Evolutionary conservation across 2,329 filamentous ascomycete species (phyloP).

Genomic region (Arthrocladium fulminans): DNA sequence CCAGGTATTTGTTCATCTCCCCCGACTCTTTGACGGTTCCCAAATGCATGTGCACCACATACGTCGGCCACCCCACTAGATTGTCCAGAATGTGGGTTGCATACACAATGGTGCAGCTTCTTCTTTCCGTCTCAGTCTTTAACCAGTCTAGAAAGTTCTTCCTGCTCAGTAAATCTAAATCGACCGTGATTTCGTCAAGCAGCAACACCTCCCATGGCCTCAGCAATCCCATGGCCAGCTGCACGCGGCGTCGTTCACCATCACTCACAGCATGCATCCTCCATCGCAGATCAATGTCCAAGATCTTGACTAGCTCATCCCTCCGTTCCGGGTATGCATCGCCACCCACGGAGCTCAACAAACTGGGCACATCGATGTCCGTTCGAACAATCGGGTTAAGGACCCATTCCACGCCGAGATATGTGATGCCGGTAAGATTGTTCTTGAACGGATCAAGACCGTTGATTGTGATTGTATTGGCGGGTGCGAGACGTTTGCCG

Average conservation of each 20-base stretch:
- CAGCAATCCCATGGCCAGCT: slow-evolving; percentile 90
- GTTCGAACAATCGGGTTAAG: slow-evolving; percentile 92
- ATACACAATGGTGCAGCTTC: slow-evolving; percentile 88
- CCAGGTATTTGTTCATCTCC: slow-evolving; percentile 54
- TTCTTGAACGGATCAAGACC: slow-evolving; percentile 88
- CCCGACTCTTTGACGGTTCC: slow-evolving; percentile 85
- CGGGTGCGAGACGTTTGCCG: slow-evolving; percentile 84
- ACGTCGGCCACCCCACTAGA: slow-evolving; percentile 85
- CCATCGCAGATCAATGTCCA: slow-evolving; percentile 88
- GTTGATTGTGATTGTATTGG: slow-evolving; percentile 62
- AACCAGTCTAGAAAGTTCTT: slow-evolving; percentile 79
- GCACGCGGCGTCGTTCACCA: slow-evolving; percentile 81
- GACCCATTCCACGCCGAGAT: slow-evolving; percentile 96
- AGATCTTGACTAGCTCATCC: slow-evolving; percentile 76
- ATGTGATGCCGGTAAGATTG: slow-evolving; percentile 85
- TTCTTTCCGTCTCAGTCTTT: slow-evolving; percentile 71
- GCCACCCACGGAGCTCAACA: slow-evolving; percentile 78
- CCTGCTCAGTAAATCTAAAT: slow-evolving; percentile 78
- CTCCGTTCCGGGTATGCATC: slow-evolving; percentile 70
- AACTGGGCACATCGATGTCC: slow-evolving; percentile 82
- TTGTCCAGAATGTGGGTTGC: slow-evolving; percentile 97
- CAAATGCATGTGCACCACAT: slow-evolving; percentile 90
- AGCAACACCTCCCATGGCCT: slow-evolving; percentile 85
- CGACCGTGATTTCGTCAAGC: slow-evolving; percentile 94
- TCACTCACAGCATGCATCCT: slow-evolving; percentile 94